Evolutionary conservation across 192 early-diverging fungal species (phyloP), one percentile per base, ranked within the genome.

Genomic region (Cetraspora pellucida): DNA sequence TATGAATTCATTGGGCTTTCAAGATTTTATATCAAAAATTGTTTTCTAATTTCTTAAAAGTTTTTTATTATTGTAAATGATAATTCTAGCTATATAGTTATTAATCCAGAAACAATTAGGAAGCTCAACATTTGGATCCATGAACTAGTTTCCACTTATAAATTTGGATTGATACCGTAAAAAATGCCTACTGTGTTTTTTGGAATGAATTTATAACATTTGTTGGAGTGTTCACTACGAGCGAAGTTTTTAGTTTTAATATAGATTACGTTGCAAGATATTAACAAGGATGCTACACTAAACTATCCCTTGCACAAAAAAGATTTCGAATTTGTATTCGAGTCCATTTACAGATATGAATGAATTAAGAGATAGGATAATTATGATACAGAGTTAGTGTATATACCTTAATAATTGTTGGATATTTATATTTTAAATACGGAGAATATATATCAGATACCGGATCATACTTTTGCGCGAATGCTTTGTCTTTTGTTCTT

Each of bases 161-260:
- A 84, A 61, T 88, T 58, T 78, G 86, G 23, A 74, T 87, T 10
- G 86, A 87, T 54, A 81, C 86, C 0, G 81, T 78, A n/a, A 86
- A 77, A 58, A 80, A 86, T 68, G 31, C 88, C 37, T 79, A 73
- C 7, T 72, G 70, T 45, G 31, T 31, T 58, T 87, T 88, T 74
- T 87, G 81, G 85, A 64, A 70, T 28, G 58, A n/a, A 2, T 86
- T 68, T 65, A 66, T 74, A 16, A 31, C 31, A 46, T 43, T 67
- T n/a, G 69, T 80, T 16, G 63, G 78, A 28, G 82, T 83, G 7
- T 86, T 85, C 71, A 57, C 78, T 0, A 81, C 79, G 3, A 84
- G 71, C 17, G 83, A 85, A 54, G 64, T 81, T 21, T 10, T n/a
- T n/a, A 23, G 45, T 23, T 64, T 27, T n/a, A 63, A 78, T 65